Base-by-base conservation (phyloP, 2,329 filamentous ascomycete species). In the Ambrosiella beaveri region DNA sequence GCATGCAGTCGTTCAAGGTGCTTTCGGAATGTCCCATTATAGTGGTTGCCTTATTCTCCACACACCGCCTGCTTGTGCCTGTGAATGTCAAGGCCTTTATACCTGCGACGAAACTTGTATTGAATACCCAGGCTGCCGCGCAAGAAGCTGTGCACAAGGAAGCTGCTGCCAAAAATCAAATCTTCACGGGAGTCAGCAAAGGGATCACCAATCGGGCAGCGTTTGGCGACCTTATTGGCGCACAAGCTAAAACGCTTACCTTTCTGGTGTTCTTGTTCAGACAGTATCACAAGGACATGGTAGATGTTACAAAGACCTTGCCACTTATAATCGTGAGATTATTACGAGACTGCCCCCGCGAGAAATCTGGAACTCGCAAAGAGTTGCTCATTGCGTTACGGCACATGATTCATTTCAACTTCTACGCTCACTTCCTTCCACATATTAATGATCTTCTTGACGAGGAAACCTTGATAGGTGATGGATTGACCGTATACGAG, bases 331-430 rank as follows among this genome's bases (percentile, higher is more conserved):
- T 97, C 2, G 88, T 99, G 6, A 81, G 93, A 5, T 73, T 98
- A 51, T 74, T 98, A 51, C 88, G 95, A 66, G 93, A 99, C 66
- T 97, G 93, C 61, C 93, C 93, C 0, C 78, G 91, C 54, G 93
- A 97, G 71, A 95, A 95, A 67, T 96, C 91, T 0, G 85, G 86
- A 2, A 88, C 91, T 1, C 80, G 94, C 15, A 99, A 98, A 68
- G 93, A 99, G 69, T 75, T 99, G 17, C 74, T 99, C 49, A 93
- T 98, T 56, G 94, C 93, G 0, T 96, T 98, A 60, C 81, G 94
- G 19, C 94, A 99, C 67, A 96, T 98, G 64, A 96, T 98, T 70
- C 98, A 97, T 71, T 97, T 97, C 72, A 97, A 97, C 67, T 97
- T 96, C 65, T 78, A 93, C 59, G 91, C 89, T 67, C 95, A 97